phyloP scores from a whole-genome alignment of 257 asterid genomes.

The Solanum piurae region DNA sequence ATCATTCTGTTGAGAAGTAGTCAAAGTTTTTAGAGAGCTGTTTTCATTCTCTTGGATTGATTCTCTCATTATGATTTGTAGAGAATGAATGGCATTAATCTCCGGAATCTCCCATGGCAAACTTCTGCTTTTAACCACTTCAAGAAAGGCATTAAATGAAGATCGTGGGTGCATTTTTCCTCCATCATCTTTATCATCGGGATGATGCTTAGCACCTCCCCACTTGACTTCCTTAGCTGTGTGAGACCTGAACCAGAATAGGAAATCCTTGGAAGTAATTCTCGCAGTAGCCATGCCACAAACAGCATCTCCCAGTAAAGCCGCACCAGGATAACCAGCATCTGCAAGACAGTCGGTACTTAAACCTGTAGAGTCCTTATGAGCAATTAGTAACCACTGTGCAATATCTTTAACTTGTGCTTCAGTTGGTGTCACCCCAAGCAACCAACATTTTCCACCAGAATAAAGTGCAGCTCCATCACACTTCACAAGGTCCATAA shows the following conservation, averaged over 20 bases:
- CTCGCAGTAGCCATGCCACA: conserved; percentile 56
- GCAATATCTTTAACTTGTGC: conserved; percentile 31
- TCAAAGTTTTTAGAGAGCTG: not conserved
- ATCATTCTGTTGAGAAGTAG: conserved; percentile 5
- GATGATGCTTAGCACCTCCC: conserved; percentile 57
- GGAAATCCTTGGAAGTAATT: conserved; percentile 28
- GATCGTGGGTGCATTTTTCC: conserved; percentile 52
- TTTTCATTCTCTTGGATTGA: conserved; percentile 21
- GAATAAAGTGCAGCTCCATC: conserved; percentile 57
- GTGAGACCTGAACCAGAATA: conserved; percentile 64
- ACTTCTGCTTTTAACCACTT: conserved; percentile 43
- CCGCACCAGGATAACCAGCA: conserved; percentile 48
- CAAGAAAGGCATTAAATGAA: conserved; percentile 52
- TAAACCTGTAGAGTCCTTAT: conserved; percentile 35
- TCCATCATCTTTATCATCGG: conserved; percentile 42
- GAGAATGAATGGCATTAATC: conserved; percentile 54
- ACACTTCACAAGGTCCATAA: conserved; percentile 57
- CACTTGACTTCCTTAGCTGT: conserved; percentile 37
- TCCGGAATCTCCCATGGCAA: conserved; percentile 48
- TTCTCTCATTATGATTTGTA: conserved; percentile 56
- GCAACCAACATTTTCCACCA: conserved; percentile 43
- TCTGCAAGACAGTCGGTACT: conserved; percentile 49
- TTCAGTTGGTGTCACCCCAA: conserved; percentile 59
- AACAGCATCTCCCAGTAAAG: conserved; percentile 39
- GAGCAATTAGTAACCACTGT: conserved; percentile 34